A percentile compares a stretch with the other conserved stretches of the same genome.
phyloP scores from a whole-genome alignment of 345 rosid genomes.

The Alliaria petiolata region DNA sequence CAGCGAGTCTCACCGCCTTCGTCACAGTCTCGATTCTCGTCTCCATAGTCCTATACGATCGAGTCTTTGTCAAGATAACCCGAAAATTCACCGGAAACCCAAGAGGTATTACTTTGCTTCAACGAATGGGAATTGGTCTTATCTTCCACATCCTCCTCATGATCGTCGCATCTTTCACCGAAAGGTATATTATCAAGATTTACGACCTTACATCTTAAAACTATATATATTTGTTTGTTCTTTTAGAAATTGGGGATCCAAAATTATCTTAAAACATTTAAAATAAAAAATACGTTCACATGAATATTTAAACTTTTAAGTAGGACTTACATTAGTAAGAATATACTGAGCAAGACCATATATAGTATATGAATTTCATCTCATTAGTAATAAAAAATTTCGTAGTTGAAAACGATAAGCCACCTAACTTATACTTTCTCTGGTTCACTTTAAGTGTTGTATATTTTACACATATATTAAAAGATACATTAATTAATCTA shows the following conservation, averaged over 20 bases:
- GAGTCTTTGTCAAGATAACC: slow-evolving; percentile 38
- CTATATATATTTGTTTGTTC: not conserved
- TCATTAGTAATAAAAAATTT: too few relatives aligned
- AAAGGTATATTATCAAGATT: slow-evolving; percentile 23
- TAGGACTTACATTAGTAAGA: not conserved
- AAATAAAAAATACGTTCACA: not conserved
- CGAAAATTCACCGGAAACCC: slow-evolving; percentile 57
- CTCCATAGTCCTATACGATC: slow-evolving; percentile 53
- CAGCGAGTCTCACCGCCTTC: slow-evolving; percentile 59
- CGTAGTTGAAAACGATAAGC: too few relatives aligned
- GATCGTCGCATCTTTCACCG: slow-evolving; percentile 48
- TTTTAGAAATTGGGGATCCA: too few relatives aligned
- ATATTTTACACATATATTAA: too few relatives aligned
- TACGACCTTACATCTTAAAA: not conserved
- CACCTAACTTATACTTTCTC: too few relatives aligned
- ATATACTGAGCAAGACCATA: too few relatives aligned
- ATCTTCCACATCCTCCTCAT: slow-evolving; percentile 46
- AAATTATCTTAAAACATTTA: too few relatives aligned
- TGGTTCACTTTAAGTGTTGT: too few relatives aligned
- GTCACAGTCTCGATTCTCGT: slow-evolving; percentile 65
- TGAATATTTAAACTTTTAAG: not conserved
- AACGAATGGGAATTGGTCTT: slow-evolving; percentile 72
- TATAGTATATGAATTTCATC: too few relatives aligned
- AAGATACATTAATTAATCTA: too few relatives aligned
- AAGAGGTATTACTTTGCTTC: slow-evolving; percentile 70